phyloP scores from a whole-genome alignment of 177 flowering plant genomes.

The Tripterygium wilfordii region DNA sequence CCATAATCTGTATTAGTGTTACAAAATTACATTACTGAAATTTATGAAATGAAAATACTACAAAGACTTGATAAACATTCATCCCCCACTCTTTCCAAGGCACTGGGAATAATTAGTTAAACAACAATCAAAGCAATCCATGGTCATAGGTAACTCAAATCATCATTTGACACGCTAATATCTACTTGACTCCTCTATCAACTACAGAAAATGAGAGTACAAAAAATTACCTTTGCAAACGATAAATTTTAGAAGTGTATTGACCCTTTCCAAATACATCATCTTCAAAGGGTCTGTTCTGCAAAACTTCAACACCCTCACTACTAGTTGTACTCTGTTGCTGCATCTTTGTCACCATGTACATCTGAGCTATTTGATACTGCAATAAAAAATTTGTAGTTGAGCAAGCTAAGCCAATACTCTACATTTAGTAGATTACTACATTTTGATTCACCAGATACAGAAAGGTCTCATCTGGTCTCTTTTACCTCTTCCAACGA shows the following conservation, averaged over 20 bases:
- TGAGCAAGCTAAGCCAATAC: background rate
- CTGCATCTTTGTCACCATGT: conserved; percentile 73
- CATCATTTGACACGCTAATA: too few species aligned
- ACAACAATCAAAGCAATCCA: too few species aligned
- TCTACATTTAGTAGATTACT: too few species aligned
- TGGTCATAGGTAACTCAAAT: too few species aligned
- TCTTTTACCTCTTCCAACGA: conserved; percentile 46
- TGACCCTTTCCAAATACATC: conserved; percentile 57
- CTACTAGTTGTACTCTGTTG: conserved; percentile 40
- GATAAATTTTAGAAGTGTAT: conserved; percentile 61
- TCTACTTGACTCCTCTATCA: too few species aligned
- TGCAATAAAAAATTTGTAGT: conserved; percentile 31
- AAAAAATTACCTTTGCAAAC: conserved; percentile 58
- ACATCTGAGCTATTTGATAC: conserved; percentile 69
- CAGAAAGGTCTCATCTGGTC: background rate
- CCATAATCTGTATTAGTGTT: too few species aligned
- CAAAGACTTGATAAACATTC: too few species aligned
- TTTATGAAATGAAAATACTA: too few species aligned
- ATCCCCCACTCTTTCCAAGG: too few species aligned
- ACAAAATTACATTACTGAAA: too few species aligned
- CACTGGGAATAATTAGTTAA: too few species aligned
- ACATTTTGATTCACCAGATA: background rate
- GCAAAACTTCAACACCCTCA: conserved; percentile 68
- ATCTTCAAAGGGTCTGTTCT: conserved; percentile 51
- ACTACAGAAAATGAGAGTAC: too few species aligned